These are phyloP conservation scores for Nicotiana rustica DNA, from an alignment of 305 asterid genomes.

Conservation along the genomic window DNA sequence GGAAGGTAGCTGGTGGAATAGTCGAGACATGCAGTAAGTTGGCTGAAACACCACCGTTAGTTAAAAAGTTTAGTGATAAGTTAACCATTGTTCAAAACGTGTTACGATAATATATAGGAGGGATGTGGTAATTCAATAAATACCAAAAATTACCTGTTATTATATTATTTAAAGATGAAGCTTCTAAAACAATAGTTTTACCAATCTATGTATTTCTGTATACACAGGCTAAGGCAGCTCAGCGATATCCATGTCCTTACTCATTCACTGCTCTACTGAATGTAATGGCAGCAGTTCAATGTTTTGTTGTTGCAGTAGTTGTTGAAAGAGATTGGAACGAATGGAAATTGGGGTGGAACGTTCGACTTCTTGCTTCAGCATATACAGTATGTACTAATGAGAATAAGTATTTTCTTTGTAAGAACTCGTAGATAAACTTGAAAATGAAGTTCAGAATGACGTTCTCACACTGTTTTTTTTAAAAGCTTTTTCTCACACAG, in stretches of 20 bases:
- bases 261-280: constrained; percentile 69
- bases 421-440: neutral
- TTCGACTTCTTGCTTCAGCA: constrained; percentile 58
- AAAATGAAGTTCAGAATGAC: neutral
- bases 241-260: constrained; percentile 74
- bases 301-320: constrained; percentile 52
- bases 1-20: neutral
- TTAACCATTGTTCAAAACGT: neutral
- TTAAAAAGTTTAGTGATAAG: neutral
- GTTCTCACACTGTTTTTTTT: too few species aligned
- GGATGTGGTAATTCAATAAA: neutral
- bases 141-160: neutral
- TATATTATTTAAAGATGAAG: neutral
- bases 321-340: constrained; percentile 58
- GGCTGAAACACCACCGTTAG: neutral
- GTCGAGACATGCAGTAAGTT: too few species aligned
- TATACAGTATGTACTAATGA: constrained; percentile 50
- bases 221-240: constrained; percentile 58
- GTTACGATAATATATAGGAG: neutral
- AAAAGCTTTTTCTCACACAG: neutral
- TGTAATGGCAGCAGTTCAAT: constrained; percentile 63
- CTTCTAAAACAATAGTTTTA: neutral
- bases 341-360: constrained; percentile 74
- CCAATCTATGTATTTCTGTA: neutral
- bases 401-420: neutral